A percentile compares a stretch with the other conserved stretches of the same genome.
phyloP scores from a whole-genome alignment of 768 basidiomycete genomes.

The Tulasnella sp. region DNA sequence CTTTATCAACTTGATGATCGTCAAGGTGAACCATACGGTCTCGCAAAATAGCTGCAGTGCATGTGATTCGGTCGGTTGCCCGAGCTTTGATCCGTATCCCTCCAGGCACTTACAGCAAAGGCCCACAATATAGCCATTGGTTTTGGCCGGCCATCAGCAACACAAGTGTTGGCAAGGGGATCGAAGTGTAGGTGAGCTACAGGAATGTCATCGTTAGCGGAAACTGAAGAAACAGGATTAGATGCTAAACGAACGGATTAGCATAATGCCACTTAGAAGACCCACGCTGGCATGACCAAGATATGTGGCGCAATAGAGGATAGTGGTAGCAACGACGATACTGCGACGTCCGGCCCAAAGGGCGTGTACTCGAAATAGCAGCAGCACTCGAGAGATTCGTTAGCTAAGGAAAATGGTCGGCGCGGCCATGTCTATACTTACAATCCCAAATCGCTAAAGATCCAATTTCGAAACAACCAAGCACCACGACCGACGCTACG shows the following conservation, averaged over 20 bases:
- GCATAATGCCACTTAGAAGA: background rate
- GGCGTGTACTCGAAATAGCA: background rate
- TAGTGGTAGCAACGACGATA: background rate
- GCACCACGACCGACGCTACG: no score
- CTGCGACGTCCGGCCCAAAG: background rate
- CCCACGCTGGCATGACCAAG: background rate
- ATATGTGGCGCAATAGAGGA: background rate
- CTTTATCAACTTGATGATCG: background rate
- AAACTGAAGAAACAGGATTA: background rate
- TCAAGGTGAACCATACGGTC: background rate
- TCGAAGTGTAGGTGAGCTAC: background rate
- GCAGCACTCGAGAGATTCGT: background rate
- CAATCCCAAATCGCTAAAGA: no score
- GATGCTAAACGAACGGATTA: background rate
- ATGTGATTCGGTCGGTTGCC: background rate
- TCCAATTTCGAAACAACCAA: background rate
- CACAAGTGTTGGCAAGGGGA: background rate
- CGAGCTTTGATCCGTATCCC: background rate
- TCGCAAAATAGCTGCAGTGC: background rate
- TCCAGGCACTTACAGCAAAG: background rate
- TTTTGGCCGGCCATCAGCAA: background rate
- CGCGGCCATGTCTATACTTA: no score
- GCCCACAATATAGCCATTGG: background rate
- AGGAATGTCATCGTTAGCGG: background rate
- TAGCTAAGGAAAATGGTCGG: background rate